A percentile compares a stretch with the other conserved stretches of the same genome.
phyloP scores from a whole-genome alignment of 1,139 yeast genomes.

The Hanseniaspora sp. region DNA sequence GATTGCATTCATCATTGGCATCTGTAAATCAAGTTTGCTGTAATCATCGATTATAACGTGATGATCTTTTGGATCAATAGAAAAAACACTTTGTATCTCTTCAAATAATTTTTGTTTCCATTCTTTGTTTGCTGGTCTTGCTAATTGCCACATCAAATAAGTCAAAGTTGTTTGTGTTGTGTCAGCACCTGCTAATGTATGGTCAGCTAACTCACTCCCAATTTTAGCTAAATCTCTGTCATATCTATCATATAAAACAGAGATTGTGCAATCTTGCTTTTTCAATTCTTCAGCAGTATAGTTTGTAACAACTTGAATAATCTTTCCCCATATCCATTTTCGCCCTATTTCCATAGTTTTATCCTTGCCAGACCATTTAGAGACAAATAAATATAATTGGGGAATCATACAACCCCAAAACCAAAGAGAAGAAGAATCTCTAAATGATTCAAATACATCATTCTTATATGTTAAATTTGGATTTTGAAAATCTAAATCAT shows the following conservation, averaged over 20 bases:
- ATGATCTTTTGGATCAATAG: constrained; percentile 16
- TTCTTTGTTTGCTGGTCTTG: constrained; percentile 37
- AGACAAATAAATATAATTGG: constrained; percentile 41
- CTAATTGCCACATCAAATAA: constrained; percentile 49
- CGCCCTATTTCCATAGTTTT: constrained; percentile 36
- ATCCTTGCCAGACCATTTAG: constrained; percentile 32
- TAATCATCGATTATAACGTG: constrained; percentile 33
- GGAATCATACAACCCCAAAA: constrained; percentile 63
- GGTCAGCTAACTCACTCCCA: constrained; percentile 41
- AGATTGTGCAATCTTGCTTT: constrained; percentile 1
- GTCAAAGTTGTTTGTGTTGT: constrained; percentile 62
- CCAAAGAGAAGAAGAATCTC: constrained; percentile 51
- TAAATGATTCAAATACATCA: constrained; percentile 39
- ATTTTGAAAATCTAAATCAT: constrained; percentile 23
- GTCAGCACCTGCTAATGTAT: constrained; percentile 61
- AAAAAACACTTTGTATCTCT: constrained; percentile 17
- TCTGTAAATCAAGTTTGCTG: constrained; percentile 19
- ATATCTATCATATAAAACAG: constrained; percentile 22
- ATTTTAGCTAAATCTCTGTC: constrained; percentile 19
- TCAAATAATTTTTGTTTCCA: constrained; percentile 37
- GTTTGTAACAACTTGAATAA: constrained; percentile 24
- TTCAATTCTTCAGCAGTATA: constrained; percentile 1
- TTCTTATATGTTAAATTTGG: constrained; percentile 27
- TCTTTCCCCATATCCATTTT: constrained; percentile 42
- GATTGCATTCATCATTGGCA: constrained; percentile 49